These are phyloP conservation scores for Alternaria gaisen DNA, from an alignment of 2,329 filamentous ascomycete genomes.

Conservation along the genomic window DNA sequence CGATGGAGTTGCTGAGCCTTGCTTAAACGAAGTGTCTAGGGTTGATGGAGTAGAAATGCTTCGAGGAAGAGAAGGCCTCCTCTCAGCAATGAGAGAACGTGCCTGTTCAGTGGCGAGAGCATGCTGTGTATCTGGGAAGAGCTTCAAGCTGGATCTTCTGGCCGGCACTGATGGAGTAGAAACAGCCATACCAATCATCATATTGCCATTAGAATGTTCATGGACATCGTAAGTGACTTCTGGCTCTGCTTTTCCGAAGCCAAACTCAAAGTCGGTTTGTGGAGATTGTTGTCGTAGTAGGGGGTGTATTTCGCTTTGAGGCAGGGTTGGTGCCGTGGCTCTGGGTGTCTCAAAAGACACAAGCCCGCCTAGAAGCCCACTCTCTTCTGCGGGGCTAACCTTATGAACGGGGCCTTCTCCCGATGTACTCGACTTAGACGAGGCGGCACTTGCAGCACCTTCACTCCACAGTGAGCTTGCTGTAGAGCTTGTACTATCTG, in stretches of 20 bases:
- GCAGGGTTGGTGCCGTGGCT: conserved; percentile 2
- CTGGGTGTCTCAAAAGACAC: conserved; percentile 30
- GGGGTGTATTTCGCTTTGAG: conserved; percentile 24
- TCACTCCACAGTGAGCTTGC: conserved; percentile 45
- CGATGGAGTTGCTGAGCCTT: conserved; percentile 1
- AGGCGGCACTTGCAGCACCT: conserved; percentile 33
- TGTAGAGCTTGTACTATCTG: conserved; percentile 39
- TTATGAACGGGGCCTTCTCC: conserved; percentile 22
- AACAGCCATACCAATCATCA: conserved; percentile 23
- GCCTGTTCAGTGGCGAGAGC: conserved; percentile 1
- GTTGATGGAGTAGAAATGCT: conserved; percentile 3
- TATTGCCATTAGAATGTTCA: conserved; percentile 1
- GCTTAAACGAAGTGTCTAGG: neutral
- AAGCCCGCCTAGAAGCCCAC: conserved; percentile 41
- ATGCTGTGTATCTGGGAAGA: conserved; percentile 1
- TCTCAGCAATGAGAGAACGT: conserved; percentile 5
- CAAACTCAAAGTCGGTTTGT: conserved; percentile 18
- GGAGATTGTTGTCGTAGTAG: conserved; percentile 11
- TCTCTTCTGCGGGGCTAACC: conserved; percentile 30
- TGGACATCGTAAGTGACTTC: neutral
- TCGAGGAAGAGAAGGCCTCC: conserved; percentile 3
- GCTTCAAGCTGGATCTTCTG: neutral
- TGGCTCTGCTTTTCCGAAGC: conserved; percentile 5
- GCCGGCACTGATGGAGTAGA: conserved; percentile 23
- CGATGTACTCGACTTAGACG: conserved; percentile 41